These are phyloP conservation scores for Syzygium aqueum DNA, from an alignment of 345 rosid genomes.

Conservation along the genomic window DNA sequence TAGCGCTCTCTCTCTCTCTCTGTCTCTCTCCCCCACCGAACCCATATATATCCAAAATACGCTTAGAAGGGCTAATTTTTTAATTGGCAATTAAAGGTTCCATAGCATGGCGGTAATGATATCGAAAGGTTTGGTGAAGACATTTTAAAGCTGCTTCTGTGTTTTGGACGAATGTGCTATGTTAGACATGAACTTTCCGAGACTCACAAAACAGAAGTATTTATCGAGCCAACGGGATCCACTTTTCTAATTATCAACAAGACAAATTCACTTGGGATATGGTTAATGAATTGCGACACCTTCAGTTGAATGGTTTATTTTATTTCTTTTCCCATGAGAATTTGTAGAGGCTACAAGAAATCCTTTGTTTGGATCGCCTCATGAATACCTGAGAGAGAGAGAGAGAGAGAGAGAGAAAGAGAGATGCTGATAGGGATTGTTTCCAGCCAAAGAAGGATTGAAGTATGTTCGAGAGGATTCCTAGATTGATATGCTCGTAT, in stretches of 20 bases:
- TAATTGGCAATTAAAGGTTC: not conserved
- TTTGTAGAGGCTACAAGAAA: not conserved
- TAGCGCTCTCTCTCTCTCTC: no score
- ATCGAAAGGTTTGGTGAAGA: not conserved
- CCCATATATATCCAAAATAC: no score
- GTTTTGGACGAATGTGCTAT: no score
- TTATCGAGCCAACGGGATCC: not conserved
- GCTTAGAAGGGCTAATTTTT: no score
- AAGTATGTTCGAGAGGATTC: not conserved
- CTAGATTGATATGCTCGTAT: not conserved
- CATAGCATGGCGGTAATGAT: not conserved
- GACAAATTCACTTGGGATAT: not conserved
- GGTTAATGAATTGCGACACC: not conserved
- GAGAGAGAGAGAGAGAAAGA: not conserved
- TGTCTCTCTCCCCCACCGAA: no score
- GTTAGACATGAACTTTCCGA: no score
- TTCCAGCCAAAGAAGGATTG: not conserved
- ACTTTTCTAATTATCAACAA: not conserved
- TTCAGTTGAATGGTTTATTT: not conserved
- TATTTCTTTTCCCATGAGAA: not conserved
- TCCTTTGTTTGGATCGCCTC: not conserved
- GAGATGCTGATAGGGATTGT: not conserved
- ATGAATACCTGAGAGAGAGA: no score
- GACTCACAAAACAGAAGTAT: not conserved
- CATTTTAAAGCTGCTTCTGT: not conserved